These are phyloP conservation scores for Pythium angustatum DNA, from an alignment of 352 stramenopile genomes.

Conservation along the genomic window DNA sequence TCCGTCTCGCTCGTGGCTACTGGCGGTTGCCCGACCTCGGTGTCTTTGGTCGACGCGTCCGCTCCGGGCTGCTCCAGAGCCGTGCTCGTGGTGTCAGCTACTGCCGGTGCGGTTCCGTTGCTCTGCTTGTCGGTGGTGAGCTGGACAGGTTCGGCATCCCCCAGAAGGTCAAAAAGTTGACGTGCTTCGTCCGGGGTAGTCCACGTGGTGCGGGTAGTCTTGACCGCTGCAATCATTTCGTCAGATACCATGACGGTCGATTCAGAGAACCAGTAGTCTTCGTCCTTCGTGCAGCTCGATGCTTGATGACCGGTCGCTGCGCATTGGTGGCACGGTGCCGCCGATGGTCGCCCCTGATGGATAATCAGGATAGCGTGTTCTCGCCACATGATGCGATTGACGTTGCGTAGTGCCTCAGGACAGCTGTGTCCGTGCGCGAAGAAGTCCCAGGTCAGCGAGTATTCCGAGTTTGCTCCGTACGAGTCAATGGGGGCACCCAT, in stretches of 20 bases:
- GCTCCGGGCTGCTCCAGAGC: too few species aligned
- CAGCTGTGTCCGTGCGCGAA: neutral
- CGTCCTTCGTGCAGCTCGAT: neutral
- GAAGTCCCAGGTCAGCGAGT: slow-evolving; percentile 11
- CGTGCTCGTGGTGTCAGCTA: too few species aligned
- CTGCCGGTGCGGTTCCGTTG: neutral
- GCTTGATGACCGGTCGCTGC: neutral
- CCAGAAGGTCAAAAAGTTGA: neutral
- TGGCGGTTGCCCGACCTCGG: too few species aligned
- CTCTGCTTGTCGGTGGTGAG: too few species aligned
- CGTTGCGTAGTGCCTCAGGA: neutral
- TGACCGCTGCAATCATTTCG: neutral
- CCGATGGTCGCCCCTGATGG: neutral
- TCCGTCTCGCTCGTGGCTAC: too few species aligned
- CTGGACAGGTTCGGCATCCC: too few species aligned
- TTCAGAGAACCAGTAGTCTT: neutral
- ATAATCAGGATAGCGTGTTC: neutral
- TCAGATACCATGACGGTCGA: neutral
- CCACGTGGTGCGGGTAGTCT: neutral
- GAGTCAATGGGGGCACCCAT: neutral
- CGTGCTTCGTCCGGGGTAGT: neutral
- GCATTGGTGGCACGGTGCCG: slow-evolving; percentile 10
- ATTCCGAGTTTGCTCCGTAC: slow-evolving; percentile 8
- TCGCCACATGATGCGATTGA: slow-evolving; percentile 17
- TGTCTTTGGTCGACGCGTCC: too few species aligned